Evolutionary conservation across 345 rosid species (phyloP), one percentile per base, ranked within the genome.

Genomic region (Murraya koenigii): DNA sequence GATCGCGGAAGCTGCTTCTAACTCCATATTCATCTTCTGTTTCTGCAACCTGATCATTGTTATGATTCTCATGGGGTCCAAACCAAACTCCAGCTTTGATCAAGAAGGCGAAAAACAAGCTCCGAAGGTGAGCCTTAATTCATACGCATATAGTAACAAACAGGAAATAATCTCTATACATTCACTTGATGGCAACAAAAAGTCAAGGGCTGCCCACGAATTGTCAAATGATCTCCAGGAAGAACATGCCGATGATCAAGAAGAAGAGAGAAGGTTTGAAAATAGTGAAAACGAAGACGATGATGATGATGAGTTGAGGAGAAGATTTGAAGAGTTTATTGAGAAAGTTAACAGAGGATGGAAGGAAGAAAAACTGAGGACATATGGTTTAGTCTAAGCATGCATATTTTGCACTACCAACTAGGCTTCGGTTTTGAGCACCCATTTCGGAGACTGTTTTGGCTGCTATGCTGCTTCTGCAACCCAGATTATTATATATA

Each of bases 281-380:
- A 47, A 66, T 32, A 38, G 35, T 30, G 38, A 32, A 23, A 77
- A 39, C 7, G 78, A 80, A 63, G 78, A 32, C 41, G 82, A 70
- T 0, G 74, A 83, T 0, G 74, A 83, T 0, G 84, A 90, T 76
- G 86, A 87, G 76, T 80, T 91, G 69, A 80, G 86, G 69, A 90
- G 79, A 87, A 82, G 90, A 80, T 83, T 83, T 5, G 97, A 91
- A 77, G 91, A 89, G 64, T 90, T 92, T 52, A 92, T 90, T 23
- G 75, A 75, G 23, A 88, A 90, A 66, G 86, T 90, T 33, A 89
- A 87, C 56, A 80, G 78, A 38, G 89, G 83, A 80, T 88, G 97
- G 96, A 85, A 71, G 67, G 83, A 76, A 66, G 96, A 94, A 77
- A 79, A 49, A 71, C 55, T 41, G 63, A 69, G 77, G 75, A 66